Base-by-base conservation (phyloP, 2,329 filamentous ascomycete species). In the Colletotrichum musae region DNA sequence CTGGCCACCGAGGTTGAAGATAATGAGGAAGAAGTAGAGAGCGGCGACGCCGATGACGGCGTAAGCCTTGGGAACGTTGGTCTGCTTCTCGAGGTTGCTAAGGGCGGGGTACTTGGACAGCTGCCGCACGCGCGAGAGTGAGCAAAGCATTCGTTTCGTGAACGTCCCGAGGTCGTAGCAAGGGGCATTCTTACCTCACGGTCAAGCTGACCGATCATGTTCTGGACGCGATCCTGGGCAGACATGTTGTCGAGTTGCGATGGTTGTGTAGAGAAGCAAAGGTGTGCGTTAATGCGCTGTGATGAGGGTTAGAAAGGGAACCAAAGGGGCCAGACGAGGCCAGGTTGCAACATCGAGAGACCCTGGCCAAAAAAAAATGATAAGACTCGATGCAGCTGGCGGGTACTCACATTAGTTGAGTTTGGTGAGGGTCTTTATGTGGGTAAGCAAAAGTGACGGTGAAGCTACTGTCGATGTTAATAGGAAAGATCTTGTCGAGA, bases 1-100 rank as follows among this genome's bases (percentile, higher is more conserved):
- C 83, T 95, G 93, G 76, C 94, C 93, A 73, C 92, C 94, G 73
- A 96, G 92, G 88, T 97, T 97, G 88, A 97, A 94, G 85, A 96
- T 91, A 83, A 96, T 93, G 75, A 96, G 89, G 86, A 95, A 94
- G 85, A 96, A 94, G 87, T 97, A 97, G 74, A 95, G 89, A 59
- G 91, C 91, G 70, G 83, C 91, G 68, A 94, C 79, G 76, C 93
- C 94, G 75, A 95, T 91, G 78, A 93, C 88, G 73, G 90, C 92
- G 81, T 97, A 96, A 77, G 93, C 92, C 87, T 97, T 97, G 79
- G 94, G 94, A 58, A 96, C 88, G 68, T 89, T 91, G 73, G 92
- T 92, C 82, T 93, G 91, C 88, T 91, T 93, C 89, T 97, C 94
- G 77, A 96, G 88, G 85, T 95, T 94, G 88, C 91, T 92, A 80